phyloP scores from a whole-genome alignment of 73 alveolate genomes.

The Stentor coeruleus region DNA sequence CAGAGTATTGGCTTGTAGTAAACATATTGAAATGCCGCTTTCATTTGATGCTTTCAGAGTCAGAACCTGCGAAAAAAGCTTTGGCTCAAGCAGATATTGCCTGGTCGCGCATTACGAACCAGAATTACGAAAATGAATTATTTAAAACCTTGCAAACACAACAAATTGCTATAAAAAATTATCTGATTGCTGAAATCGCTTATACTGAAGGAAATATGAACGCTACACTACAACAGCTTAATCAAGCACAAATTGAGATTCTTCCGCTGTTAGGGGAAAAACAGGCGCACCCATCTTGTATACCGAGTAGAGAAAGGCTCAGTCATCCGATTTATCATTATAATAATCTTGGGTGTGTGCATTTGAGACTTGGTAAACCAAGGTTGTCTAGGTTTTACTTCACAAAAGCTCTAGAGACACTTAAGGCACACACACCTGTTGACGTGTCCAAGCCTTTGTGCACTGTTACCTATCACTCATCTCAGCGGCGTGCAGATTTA shows the following conservation, averaged over 20 bases:
- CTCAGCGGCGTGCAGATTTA: conserved; percentile 3
- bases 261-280: conserved; percentile 8
- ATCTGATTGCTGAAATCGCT: conserved; percentile 12
- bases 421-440: neutral
- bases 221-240: conserved; percentile 20
- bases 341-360: conserved; percentile 28
- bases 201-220: conserved; percentile 26
- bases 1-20: neutral
- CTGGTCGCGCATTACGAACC: neutral
- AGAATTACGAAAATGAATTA: neutral
- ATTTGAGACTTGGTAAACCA: conserved; percentile 21
- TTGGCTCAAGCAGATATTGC: neutral
- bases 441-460: conserved; percentile 20
- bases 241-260: conserved; percentile 16
- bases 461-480: neutral
- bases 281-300: conserved; percentile 25
- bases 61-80: conserved; percentile 1
- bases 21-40: neutral
- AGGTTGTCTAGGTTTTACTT: neutral
- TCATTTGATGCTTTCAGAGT: neutral
- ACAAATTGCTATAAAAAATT: neutral
- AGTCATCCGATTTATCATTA: conserved; percentile 26
- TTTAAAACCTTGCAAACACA: neutral
- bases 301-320: neutral
- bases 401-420: neutral